These are phyloP conservation scores for Apiotrichum domesticum DNA, from an alignment of 1,284 basidiomycete genomes.

Conservation along the genomic window DNA sequence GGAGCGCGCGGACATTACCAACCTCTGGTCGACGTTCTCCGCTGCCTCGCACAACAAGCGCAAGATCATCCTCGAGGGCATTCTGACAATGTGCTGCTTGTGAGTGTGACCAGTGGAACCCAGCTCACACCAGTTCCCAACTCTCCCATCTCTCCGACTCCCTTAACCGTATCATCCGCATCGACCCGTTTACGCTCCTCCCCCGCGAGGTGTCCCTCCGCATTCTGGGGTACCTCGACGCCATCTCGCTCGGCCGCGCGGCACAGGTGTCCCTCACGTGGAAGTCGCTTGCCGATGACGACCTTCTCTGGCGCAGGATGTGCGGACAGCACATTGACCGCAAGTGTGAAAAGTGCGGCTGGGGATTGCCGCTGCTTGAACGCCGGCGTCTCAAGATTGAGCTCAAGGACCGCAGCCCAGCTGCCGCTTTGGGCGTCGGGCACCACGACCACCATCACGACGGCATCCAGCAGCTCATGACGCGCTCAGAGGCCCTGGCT, in stretches of 20 bases:
- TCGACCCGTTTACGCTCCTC: conserved; percentile 88
- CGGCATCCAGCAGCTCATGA: conserved; percentile 22
- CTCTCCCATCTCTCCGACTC: conserved; percentile 94
- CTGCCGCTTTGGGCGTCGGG: conserved; percentile 32
- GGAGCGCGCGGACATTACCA: conserved; percentile 83
- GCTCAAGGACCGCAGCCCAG: conserved; percentile 40
- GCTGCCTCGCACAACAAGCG: conserved; percentile 85
- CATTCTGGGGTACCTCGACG: conserved; percentile 87
- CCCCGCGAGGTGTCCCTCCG: conserved; percentile 87
- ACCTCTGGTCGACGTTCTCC: conserved; percentile 95
- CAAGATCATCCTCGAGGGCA: conserved; percentile 88
- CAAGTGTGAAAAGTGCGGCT: conserved; percentile 95
- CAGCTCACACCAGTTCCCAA: conserved; percentile 54
- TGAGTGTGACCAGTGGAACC: conserved; percentile 20
- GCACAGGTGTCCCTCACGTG: conserved; percentile 87
- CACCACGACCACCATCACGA: conserved; percentile 27
- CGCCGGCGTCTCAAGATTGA: conserved; percentile 44
- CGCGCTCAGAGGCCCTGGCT: conserved; percentile 30
- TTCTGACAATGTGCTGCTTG: conserved; percentile 99
- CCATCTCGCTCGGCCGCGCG: conserved; percentile 91
- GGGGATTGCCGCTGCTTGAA: conserved; percentile 90
- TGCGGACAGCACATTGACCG: conserved; percentile 98
- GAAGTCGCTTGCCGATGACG: conserved; percentile 89
- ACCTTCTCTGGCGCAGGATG: conserved; percentile 91
- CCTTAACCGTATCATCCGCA: conserved; percentile 81